Evolutionary conservation across 164 flowering plant genomes (phyloP).

Genomic region (Magnolia kwangsiensis): DNA sequence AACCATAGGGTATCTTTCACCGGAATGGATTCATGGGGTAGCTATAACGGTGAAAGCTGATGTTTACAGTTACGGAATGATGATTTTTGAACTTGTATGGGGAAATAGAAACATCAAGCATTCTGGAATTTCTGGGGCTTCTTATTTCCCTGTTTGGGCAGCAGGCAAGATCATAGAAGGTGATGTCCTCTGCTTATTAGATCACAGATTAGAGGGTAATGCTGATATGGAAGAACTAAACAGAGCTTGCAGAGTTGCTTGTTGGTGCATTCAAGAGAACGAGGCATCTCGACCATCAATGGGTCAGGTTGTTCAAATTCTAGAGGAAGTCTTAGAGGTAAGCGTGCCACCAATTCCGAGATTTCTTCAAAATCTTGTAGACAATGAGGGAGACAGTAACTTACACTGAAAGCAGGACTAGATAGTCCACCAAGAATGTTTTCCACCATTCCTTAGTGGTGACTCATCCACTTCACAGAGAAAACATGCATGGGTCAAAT

Average conservation of each 20-base stretch:
- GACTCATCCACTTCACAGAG: too few species aligned
- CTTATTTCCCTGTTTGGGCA: constrained; percentile 28
- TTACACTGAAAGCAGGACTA: neutral
- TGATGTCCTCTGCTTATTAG: constrained; percentile 15
- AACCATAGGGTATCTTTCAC: constrained; percentile 38
- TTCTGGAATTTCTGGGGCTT: constrained; percentile 9
- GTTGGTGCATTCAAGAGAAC: constrained; percentile 38
- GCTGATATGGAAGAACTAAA: constrained; percentile 27
- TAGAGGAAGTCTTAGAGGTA: constrained; percentile 31
- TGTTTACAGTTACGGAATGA: constrained; percentile 40
- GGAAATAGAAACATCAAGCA: constrained; percentile 27
- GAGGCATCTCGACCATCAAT: constrained; percentile 30
- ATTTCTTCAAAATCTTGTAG: constrained; percentile 22
- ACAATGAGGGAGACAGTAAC: neutral
- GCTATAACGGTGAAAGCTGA: constrained; percentile 35
- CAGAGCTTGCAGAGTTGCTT: constrained; percentile 26
- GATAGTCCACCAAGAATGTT: neutral
- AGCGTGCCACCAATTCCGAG: constrained; percentile 29
- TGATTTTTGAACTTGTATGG: constrained; percentile 27
- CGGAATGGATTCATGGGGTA: constrained; percentile 36
- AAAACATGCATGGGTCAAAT: too few species aligned
- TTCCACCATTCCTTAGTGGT: neutral
- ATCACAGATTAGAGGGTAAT: constrained; percentile 21
- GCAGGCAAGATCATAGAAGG: constrained; percentile 19
- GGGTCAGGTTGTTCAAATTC: constrained; percentile 36